These are phyloP conservation scores for Curvularia sp. DNA, from an alignment of 2,329 filamentous ascomycete genomes.

Conservation along the genomic window DNA sequence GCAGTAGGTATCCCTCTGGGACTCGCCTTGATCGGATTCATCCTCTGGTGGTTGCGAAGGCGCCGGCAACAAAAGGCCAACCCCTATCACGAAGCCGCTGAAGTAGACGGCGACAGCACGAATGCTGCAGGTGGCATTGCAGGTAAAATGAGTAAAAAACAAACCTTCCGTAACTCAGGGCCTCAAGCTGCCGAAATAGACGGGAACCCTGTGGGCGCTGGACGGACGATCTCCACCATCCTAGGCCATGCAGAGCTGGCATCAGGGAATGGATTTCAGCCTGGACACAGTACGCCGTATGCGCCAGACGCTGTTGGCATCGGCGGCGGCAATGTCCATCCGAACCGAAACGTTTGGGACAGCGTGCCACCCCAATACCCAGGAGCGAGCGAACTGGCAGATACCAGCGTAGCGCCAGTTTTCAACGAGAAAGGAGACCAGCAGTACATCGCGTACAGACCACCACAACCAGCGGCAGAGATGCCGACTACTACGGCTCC, in stretches of 20 bases:
- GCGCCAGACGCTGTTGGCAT: conserved; percentile 43
- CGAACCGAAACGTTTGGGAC: conserved; percentile 33
- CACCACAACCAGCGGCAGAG: conserved; percentile 29
- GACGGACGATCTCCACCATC: conserved; percentile 36
- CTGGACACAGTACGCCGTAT: conserved; percentile 32
- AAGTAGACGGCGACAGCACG: conserved; percentile 25
- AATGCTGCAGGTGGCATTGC: conserved; percentile 35
- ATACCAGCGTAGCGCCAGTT: conserved; percentile 26
- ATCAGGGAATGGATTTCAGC: conserved; percentile 37
- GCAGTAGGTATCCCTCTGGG: conserved; percentile 48
- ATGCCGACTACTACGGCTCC: conserved; percentile 30
- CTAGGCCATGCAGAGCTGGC: conserved; percentile 43
- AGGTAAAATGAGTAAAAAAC: conserved; percentile 33
- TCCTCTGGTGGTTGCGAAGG: conserved; percentile 46
- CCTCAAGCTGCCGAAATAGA: conserved; percentile 40
- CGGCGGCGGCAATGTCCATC: conserved; percentile 37
- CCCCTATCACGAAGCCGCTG: conserved; percentile 28
- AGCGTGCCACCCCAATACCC: conserved; percentile 41
- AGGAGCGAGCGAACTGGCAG: conserved; percentile 26
- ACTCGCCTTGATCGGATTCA: conserved; percentile 40
- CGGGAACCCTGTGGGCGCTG: conserved; percentile 39
- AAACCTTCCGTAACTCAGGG: conserved; percentile 25
- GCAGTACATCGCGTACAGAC: conserved; percentile 37
- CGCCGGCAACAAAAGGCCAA: conserved; percentile 32
- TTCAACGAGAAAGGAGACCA: conserved; percentile 21